phyloP scores from a whole-genome alignment of 2,329 filamentous ascomycete species.

The Acrocalymma vagum region DNA sequence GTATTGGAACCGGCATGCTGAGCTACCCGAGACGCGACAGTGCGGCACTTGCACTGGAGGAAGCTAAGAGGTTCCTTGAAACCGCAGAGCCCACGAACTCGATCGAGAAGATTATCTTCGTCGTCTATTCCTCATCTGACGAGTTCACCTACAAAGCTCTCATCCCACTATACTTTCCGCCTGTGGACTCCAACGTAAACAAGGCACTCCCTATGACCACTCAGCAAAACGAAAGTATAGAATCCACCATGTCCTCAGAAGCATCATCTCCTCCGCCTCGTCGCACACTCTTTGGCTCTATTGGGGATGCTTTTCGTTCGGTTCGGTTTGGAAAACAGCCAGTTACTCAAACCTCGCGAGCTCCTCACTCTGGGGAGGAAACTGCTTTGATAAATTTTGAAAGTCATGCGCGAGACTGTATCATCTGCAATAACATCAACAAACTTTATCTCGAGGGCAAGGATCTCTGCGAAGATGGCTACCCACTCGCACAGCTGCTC shows the following conservation, averaged over 20 bases:
- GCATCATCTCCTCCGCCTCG: slow-evolving; percentile 11
- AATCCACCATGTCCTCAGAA: background rate
- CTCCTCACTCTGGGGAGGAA: slow-evolving; percentile 25
- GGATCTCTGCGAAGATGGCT: slow-evolving; percentile 32
- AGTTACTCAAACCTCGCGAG: slow-evolving; percentile 16
- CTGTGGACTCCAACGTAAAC: slow-evolving; percentile 22
- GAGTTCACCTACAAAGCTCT: slow-evolving; percentile 42
- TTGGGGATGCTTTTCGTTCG: slow-evolving; percentile 32
- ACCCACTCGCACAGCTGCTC: slow-evolving; percentile 25
- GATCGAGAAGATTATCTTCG: slow-evolving; percentile 41
- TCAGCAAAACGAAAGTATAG: background rate
- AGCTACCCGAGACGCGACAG: slow-evolving; percentile 36
- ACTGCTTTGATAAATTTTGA: slow-evolving; percentile 34
- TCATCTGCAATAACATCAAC: slow-evolving; percentile 26
- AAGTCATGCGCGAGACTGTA: slow-evolving; percentile 32
- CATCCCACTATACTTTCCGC: slow-evolving; percentile 42
- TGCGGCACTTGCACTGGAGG: slow-evolving; percentile 41
- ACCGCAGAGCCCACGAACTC: slow-evolving; percentile 20
- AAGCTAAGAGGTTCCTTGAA: slow-evolving; percentile 42
- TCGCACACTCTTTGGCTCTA: slow-evolving; percentile 25
- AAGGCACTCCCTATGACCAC: slow-evolving; percentile 11
- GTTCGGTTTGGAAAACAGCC: slow-evolving; percentile 29
- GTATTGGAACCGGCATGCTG: slow-evolving; percentile 41
- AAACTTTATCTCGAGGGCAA: slow-evolving; percentile 25
- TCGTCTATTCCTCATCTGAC: slow-evolving; percentile 37